phyloP scores from a whole-genome alignment of 768 basidiomycete species.

The Boletus vermiculosoides region DNA sequence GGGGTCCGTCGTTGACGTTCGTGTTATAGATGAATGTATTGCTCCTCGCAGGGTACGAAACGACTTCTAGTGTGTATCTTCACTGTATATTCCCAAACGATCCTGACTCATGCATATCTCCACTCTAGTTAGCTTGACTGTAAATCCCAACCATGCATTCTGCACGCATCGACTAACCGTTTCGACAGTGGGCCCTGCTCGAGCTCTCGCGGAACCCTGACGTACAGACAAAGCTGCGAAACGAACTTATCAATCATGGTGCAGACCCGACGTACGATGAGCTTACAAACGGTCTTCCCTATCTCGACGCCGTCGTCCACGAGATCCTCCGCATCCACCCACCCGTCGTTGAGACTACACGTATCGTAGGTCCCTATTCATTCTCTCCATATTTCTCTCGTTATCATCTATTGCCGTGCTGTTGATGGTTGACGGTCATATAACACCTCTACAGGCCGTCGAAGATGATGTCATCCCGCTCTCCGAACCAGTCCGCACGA shows the following conservation, averaged over 20 bases:
- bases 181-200: conserved; percentile 53
- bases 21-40: conserved; percentile 15
- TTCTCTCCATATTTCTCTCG: too few relatives aligned
- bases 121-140: conserved; percentile 17
- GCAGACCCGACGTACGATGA: conserved; percentile 56
- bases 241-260: conserved; percentile 44
- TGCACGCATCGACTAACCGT: background rate
- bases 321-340: conserved; percentile 46
- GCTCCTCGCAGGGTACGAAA: conserved; percentile 23
- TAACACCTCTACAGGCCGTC: conserved; percentile 32
- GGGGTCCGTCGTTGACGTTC: background rate
- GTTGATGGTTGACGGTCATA: background rate
- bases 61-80: conserved; percentile 16
- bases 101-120: background rate
- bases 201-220: conserved; percentile 48
- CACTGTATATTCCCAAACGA: too few relatives aligned
- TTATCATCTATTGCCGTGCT: background rate
- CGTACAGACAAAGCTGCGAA: conserved; percentile 47
- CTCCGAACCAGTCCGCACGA: conserved; percentile 38
- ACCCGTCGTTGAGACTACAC: conserved; percentile 26
- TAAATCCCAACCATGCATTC: background rate
- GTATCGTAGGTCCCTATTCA: conserved; percentile 5
- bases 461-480: conserved; percentile 45
- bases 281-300: conserved; percentile 47
- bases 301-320: conserved; percentile 47